Percentiles rank a stretch among this genome's conserved stretches.
Evolutionary conservation across 2,329 filamentous ascomycete genomes (phyloP).

Genomic region (Colletotrichum zoysiae): DNA sequence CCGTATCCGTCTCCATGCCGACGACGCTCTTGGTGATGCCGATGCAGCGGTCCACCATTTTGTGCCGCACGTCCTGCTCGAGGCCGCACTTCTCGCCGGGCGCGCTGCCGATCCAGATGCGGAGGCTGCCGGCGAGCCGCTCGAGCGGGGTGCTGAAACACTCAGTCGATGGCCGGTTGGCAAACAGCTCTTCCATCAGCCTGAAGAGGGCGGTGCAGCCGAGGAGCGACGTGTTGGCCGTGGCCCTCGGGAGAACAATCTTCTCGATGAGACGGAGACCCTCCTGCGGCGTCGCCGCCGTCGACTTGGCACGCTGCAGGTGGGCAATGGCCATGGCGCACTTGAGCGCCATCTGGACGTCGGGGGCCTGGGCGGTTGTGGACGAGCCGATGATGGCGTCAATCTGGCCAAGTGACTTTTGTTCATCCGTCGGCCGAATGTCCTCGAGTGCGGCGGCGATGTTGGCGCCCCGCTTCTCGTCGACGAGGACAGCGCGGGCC

Average conservation of each 20-base stretch:
- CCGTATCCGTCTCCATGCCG: conserved; percentile 71
- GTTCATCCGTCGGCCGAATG: conserved; percentile 57
- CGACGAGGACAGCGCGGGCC: conserved; percentile 68
- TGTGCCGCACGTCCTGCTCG: conserved; percentile 62
- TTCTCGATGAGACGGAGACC: conserved; percentile 63
- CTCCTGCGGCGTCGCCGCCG: conserved; percentile 55
- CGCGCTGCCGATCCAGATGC: conserved; percentile 71
- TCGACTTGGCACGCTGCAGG: conserved; percentile 59
- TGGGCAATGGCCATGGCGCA: conserved; percentile 73
- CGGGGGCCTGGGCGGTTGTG: conserved; percentile 59
- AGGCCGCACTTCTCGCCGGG: conserved; percentile 65
- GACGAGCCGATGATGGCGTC: conserved; percentile 62
- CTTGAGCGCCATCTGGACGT: conserved; percentile 68
- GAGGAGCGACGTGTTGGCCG: conserved; percentile 65
- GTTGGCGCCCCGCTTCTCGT: conserved; percentile 66
- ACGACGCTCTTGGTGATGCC: conserved; percentile 67
- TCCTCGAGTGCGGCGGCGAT: conserved; percentile 69
- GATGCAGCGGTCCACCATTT: conserved; percentile 68
- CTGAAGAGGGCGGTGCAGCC: conserved; percentile 71
- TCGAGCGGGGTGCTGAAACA: conserved; percentile 65
- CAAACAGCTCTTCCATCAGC: conserved; percentile 66
- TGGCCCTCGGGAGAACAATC: conserved; percentile 58
- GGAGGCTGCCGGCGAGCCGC: conserved; percentile 67
- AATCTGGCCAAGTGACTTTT: conserved; percentile 49
- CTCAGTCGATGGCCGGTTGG: conserved; percentile 61